phyloP scores from a whole-genome alignment of 306 rosid species.

The Psophocarpus tetragonolobus region DNA sequence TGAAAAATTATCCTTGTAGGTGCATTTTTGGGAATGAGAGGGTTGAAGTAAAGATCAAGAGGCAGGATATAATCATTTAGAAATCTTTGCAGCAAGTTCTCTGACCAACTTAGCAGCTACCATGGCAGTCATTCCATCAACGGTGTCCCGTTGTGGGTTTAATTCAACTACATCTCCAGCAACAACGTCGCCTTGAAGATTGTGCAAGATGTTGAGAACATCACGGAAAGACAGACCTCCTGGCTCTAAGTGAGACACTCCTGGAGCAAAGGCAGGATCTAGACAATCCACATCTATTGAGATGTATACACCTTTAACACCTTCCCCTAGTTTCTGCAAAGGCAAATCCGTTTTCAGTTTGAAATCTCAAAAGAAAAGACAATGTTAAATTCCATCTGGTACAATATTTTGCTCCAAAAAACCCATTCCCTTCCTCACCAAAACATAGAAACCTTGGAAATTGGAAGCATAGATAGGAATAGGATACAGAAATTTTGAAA shows the following conservation, averaged over 20 bases:
- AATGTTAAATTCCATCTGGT: background rate
- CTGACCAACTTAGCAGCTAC: conserved; percentile 96
- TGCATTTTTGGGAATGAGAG: background rate
- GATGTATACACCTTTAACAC: conserved; percentile 87
- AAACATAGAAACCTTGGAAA: conserved; percentile 5
- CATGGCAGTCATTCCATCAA: conserved; percentile 98
- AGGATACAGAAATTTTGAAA: background rate
- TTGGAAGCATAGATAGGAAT: background rate
- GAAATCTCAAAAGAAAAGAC: background rate
- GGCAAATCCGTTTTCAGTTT: background rate
- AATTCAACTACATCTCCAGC: conserved; percentile 90
- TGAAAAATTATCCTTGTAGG: conserved; percentile 6
- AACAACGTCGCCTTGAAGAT: conserved; percentile 82
- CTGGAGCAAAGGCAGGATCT: conserved; percentile 98
- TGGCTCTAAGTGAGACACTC: conserved; percentile 96
- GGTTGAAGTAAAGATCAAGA: background rate
- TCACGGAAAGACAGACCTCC: conserved; percentile 96
- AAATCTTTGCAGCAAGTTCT: conserved; percentile 84
- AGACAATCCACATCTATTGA: conserved; percentile 92
- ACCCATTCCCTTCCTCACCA: background rate
- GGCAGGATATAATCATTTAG: conserved; percentile 48
- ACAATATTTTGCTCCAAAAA: background rate
- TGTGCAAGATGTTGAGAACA: conserved; percentile 85
- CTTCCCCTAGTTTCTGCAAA: conserved; percentile 91
- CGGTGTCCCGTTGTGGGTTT: conserved; percentile 95